A percentile compares a stretch with the other conserved stretches of the same genome.
These are phyloP conservation scores for Glaciozyma antarctica DNA, from an alignment of 768 basidiomycete genomes.

Conservation along the genomic window DNA sequence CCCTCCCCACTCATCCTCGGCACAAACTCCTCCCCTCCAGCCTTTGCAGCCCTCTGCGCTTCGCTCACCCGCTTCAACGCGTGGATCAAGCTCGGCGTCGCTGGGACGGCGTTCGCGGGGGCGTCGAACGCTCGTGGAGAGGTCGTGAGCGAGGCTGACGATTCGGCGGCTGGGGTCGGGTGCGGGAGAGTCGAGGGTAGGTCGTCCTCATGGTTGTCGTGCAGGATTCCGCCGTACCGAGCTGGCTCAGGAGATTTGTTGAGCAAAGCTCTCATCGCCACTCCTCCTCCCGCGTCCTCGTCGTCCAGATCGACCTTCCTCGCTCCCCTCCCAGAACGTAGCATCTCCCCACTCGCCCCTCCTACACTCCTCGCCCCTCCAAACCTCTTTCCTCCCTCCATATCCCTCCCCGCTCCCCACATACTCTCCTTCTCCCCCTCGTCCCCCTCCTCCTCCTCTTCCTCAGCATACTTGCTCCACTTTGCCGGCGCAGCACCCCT, in stretches of 20 bases:
- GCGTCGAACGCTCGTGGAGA: background rate
- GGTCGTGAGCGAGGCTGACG: background rate
- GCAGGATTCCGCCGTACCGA: background rate
- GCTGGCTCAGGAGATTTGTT: background rate
- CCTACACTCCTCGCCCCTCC: background rate
- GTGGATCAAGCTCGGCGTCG: slow-evolving; percentile 22
- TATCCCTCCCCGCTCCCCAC: slow-evolving; percentile 9
- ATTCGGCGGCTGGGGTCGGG: background rate
- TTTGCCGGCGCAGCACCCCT: background rate
- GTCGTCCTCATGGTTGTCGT: background rate
- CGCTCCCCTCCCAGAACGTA: background rate
- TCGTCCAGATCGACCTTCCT: background rate
- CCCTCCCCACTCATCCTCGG: background rate
- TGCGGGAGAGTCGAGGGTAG: background rate
- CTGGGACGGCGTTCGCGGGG: slow-evolving; percentile 9
- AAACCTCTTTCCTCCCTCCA: background rate
- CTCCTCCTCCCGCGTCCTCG: background rate
- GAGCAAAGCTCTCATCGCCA: background rate
- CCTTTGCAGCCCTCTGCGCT: slow-evolving; percentile 16
- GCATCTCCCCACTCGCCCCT: background rate
- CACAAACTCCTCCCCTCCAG: background rate
- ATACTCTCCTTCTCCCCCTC: slow-evolving; percentile 24
- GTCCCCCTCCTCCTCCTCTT: slow-evolving; percentile 14
- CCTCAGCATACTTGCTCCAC: background rate
- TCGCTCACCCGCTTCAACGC: slow-evolving; percentile 19